Evolutionary conservation across 352 stramenopile species (phyloP).

Genomic region (Phytophthora litchii): DNA sequence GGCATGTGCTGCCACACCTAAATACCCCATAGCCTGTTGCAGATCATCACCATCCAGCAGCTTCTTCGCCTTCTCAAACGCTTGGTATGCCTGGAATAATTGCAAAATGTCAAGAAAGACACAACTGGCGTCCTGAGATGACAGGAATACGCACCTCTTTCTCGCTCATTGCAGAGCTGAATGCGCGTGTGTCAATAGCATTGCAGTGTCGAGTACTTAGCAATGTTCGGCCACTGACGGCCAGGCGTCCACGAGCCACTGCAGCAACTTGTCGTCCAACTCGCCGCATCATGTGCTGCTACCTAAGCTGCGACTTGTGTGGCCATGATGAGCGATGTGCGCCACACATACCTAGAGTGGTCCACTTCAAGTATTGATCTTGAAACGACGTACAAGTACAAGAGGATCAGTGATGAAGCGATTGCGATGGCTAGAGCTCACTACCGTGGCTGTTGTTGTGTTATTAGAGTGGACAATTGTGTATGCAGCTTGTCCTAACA

Average conservation of each 20-base stretch:
- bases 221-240: slow-evolving; percentile 4
- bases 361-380: slow-evolving; percentile 6
- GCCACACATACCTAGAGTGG: slow-evolving; percentile 13
- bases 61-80: slow-evolving; percentile 64
- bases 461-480: slow-evolving; percentile 11
- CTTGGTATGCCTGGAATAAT: slow-evolving; percentile 40
- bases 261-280: slow-evolving; percentile 21
- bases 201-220: not conserved
- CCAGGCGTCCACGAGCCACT: slow-evolving; percentile 3
- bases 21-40: slow-evolving; percentile 57
- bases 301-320: slow-evolving; percentile 21
- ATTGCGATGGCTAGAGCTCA: not conserved
- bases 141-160: slow-evolving; percentile 36
- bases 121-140: not conserved
- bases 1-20: slow-evolving; percentile 65
- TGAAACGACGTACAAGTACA: slow-evolving; percentile 13
- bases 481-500: slow-evolving; percentile 61
- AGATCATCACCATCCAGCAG: slow-evolving; percentile 65
- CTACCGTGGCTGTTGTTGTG: slow-evolving; percentile 11
- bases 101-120: slow-evolving; percentile 7
- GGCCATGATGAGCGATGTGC: slow-evolving; percentile 15
- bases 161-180: slow-evolving; percentile 32
- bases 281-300: slow-evolving; percentile 19
- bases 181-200: slow-evolving; percentile 5
- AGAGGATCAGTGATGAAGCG: slow-evolving; percentile 12